phyloP scores from a whole-genome alignment of 345 rosid species.

The Linum tenue region DNA sequence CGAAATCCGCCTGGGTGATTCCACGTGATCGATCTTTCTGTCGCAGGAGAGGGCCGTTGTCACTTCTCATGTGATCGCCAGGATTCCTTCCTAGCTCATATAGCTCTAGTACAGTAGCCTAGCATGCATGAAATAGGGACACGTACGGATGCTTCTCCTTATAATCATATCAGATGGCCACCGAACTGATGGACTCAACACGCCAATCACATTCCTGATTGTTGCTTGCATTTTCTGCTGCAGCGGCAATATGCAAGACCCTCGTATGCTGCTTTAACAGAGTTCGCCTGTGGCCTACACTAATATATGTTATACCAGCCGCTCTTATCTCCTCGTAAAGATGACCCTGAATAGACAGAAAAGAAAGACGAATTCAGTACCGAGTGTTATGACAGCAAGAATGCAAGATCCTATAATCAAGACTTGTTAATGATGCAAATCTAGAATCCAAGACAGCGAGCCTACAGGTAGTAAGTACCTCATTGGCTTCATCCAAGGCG shows the following conservation, averaged over 20 bases:
- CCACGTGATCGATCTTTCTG: too few species aligned
- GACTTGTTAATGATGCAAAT: not conserved
- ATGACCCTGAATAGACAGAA: constrained; percentile 36
- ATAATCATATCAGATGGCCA: not conserved
- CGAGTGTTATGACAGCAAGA: not conserved
- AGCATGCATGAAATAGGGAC: not conserved
- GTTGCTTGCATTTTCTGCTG: constrained; percentile 29
- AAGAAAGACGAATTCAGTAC: not conserved
- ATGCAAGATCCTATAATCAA: constrained; percentile 1
- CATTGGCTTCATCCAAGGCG: constrained; percentile 87
- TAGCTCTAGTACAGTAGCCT: not conserved
- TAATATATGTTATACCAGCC: constrained; percentile 74
- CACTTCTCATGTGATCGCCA: too few species aligned
- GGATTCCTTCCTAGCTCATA: too few species aligned
- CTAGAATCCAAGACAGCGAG: not conserved
- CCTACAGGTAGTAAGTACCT: constrained; percentile 33
- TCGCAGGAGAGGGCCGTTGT: too few species aligned
- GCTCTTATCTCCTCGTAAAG: constrained; percentile 59
- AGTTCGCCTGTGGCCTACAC: constrained; percentile 78
- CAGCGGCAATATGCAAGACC: constrained; percentile 49
- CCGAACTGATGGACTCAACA: constrained; percentile 27
- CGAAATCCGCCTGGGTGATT: too few species aligned
- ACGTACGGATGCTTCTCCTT: not conserved
- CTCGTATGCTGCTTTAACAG: constrained; percentile 45
- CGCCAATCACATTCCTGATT: constrained; percentile 42